phyloP scores from a whole-genome alignment of 1,139 yeast genomes.

The Komagataea norvegica region DNA sequence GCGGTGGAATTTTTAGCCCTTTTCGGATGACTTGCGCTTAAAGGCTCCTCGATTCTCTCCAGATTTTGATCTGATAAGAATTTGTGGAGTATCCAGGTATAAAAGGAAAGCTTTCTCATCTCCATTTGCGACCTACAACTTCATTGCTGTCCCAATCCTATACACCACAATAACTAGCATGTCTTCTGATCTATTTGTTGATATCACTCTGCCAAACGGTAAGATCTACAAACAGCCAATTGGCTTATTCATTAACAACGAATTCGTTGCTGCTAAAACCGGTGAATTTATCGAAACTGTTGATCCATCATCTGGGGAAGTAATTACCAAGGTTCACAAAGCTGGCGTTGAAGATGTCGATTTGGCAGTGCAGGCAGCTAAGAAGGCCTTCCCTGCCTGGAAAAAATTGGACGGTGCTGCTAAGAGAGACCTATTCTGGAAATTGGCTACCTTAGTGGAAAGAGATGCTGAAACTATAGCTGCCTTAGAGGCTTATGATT shows the following conservation, averaged over 20 bases:
- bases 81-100: too few species aligned
- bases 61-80: too few species aligned
- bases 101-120: too few species aligned
- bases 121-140: too few species aligned
- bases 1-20: background rate
- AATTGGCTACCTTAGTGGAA: slow-evolving; percentile 48
- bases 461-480: slow-evolving; percentile 47
- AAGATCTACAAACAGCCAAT: slow-evolving; percentile 44
- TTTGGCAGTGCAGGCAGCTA: slow-evolving; percentile 70
- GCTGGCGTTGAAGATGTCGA: slow-evolving; percentile 72
- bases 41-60: too few species aligned
- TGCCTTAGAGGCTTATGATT: slow-evolving; percentile 57
- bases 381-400: slow-evolving; percentile 60
- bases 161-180: background rate
- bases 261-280: slow-evolving; percentile 42
- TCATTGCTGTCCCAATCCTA: too few species aligned
- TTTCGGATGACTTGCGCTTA: background rate
- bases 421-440: slow-evolving; percentile 43
- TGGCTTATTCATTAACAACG: slow-evolving; percentile 59
- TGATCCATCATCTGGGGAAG: slow-evolving; percentile 65
- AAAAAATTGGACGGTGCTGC: slow-evolving; percentile 42
- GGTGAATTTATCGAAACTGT: slow-evolving; percentile 52
- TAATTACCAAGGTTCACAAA: slow-evolving; percentile 58
- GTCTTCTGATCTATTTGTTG: slow-evolving; percentile 18
- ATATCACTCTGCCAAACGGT: slow-evolving; percentile 21